These are phyloP conservation scores for Phaeodactylum tricornutum DNA, from an alignment of 108 stramenopile genomes.

Conservation along the genomic window DNA sequence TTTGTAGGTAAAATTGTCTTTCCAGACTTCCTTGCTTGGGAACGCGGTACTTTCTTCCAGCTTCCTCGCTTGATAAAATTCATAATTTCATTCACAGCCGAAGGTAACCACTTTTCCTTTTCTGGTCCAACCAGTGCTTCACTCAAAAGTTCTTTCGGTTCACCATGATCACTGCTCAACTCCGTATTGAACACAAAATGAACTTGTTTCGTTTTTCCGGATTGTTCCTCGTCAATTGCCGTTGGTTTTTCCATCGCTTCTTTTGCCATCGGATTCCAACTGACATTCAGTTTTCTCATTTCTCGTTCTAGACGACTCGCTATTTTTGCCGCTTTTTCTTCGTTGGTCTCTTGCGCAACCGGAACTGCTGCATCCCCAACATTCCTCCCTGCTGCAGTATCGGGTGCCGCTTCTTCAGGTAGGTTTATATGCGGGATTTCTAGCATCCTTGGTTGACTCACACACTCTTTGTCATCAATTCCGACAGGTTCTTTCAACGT, in stretches of 20 bases:
- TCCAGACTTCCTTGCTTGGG: neutral
- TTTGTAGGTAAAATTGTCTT: neutral
- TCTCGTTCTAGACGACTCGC: too few species aligned
- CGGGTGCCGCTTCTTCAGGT: neutral
- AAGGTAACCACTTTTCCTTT: neutral
- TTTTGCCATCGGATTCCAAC: neutral
- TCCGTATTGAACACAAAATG: conserved; percentile 2
- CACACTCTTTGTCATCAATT: neutral
- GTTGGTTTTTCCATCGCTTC: neutral
- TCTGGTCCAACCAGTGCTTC: conserved; percentile 4
- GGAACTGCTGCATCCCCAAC: neutral
- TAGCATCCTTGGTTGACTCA: neutral
- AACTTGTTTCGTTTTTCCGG: conserved; percentile 2
- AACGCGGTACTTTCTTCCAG: conserved; percentile 2
- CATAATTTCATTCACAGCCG: neutral
- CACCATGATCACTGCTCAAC: conserved; percentile 1
- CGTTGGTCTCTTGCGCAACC: too few species aligned
- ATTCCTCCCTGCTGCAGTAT: conserved; percentile 1
- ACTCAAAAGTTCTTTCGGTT: neutral
- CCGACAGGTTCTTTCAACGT: neutral
- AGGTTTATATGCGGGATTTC: neutral
- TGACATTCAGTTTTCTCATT: too few species aligned
- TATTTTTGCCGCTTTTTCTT: too few species aligned
- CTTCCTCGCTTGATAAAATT: neutral
- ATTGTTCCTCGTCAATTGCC: neutral